phyloP scores from a whole-genome alignment of 2,329 filamentous ascomycete species.

The Colletotrichum simmondsii region DNA sequence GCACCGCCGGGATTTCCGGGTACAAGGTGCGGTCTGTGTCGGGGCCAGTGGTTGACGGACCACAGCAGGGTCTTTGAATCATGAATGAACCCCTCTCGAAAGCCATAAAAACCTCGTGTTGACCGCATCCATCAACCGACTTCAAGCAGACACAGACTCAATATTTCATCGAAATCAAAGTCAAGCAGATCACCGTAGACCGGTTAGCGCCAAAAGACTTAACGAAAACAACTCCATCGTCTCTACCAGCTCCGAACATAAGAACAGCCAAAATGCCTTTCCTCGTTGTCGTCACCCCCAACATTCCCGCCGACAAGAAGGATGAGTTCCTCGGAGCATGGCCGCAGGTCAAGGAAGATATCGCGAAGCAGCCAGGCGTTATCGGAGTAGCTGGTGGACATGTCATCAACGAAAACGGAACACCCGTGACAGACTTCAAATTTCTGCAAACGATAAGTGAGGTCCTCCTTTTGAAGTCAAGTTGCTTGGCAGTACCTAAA shows the following conservation, averaged over 20 bases:
- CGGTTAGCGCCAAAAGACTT: not conserved
- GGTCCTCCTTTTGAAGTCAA: not conserved
- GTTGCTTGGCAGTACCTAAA: not conserved
- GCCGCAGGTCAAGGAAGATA: conserved; percentile 16
- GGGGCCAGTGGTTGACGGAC: not conserved
- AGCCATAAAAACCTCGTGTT: not conserved
- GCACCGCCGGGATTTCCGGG: not conserved
- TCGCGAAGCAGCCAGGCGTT: conserved; percentile 26
- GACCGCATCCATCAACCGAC: not conserved
- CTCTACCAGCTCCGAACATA: not conserved
- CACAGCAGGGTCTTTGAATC: no score
- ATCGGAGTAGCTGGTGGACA: conserved; percentile 3
- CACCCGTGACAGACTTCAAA: conserved; percentile 23
- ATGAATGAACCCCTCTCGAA: not conserved
- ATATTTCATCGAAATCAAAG: not conserved
- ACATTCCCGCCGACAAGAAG: conserved; percentile 25
- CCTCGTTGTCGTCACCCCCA: conserved; percentile 8
- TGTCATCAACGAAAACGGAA: conserved; percentile 17
- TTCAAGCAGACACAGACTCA: not conserved
- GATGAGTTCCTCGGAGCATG: conserved; percentile 25
- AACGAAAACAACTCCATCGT: not conserved
- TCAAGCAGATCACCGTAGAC: not conserved
- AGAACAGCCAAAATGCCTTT: conserved; percentile 22
- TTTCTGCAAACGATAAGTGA: conserved; percentile 21
- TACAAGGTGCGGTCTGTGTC: not conserved